Evolutionary conservation across 306 rosid genomes (phyloP).

Genomic region (Alnus rubra): DNA sequence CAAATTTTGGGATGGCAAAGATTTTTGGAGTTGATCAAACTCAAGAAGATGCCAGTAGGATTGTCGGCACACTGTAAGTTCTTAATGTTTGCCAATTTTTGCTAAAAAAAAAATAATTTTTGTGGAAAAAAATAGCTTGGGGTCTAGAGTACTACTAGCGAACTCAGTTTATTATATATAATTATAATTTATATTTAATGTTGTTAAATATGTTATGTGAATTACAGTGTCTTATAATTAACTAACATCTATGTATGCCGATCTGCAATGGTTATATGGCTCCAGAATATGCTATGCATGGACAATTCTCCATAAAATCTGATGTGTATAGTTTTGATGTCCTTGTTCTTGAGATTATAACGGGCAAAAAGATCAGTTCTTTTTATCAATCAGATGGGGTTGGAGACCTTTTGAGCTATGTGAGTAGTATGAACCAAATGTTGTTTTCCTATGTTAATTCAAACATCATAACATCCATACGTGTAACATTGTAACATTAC

Average conservation of each 20-base stretch:
- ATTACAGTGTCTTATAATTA: neutral
- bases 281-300: slow-evolving; percentile 18
- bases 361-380: slow-evolving; percentile 6
- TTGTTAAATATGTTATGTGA: too few relatives aligned
- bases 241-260: neutral
- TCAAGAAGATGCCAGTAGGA: slow-evolving; percentile 25
- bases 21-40: slow-evolving; percentile 30
- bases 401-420: slow-evolving; percentile 27
- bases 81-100: neutral
- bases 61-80: slow-evolving; percentile 56
- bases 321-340: slow-evolving; percentile 18
- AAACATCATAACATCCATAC: neutral
- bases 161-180: too few relatives aligned
- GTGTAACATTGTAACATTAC: neutral
- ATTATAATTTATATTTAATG: too few relatives aligned
- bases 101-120: too few relatives aligned
- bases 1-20: slow-evolving; percentile 55
- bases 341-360: slow-evolving; percentile 7
- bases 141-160: too few relatives aligned
- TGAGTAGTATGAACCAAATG: slow-evolving; percentile 18
- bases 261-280: slow-evolving; percentile 13
- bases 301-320: slow-evolving; percentile 1
- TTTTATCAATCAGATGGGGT: neutral
- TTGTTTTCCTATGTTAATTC: neutral
- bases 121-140: too few relatives aligned